These are phyloP conservation scores for Oleoguttula mirabilis DNA, from an alignment of 495 filamentous ascomycete species.

Conservation along the genomic window DNA sequence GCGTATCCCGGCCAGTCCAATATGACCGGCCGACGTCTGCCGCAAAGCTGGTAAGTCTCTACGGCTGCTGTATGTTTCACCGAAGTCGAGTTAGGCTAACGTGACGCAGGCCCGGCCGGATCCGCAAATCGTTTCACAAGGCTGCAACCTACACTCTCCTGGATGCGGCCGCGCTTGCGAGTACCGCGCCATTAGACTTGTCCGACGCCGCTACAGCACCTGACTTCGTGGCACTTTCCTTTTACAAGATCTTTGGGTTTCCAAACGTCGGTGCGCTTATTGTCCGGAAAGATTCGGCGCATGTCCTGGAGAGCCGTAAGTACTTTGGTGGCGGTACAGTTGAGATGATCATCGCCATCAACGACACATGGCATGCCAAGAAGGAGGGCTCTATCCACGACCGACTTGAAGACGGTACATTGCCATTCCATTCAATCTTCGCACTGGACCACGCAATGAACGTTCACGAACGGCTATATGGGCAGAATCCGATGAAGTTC, in stretches of 20 bases:
- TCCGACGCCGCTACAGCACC: constrained; percentile 47
- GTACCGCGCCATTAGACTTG: constrained; percentile 53
- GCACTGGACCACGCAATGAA: constrained; percentile 58
- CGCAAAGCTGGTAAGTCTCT: constrained; percentile 41
- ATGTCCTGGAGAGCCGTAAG: constrained; percentile 48
- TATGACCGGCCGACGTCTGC: constrained; percentile 60
- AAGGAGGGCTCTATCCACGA: constrained; percentile 51
- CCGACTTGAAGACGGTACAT: constrained; percentile 62
- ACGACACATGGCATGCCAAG: constrained; percentile 50
- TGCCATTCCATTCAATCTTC: constrained; percentile 67
- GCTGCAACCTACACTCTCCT: constrained; percentile 48
- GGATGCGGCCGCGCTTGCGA: constrained; percentile 61
- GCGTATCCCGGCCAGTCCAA: constrained; percentile 72
- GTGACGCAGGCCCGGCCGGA: constrained; percentile 26
- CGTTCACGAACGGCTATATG: constrained; percentile 50
- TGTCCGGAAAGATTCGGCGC: constrained; percentile 49
- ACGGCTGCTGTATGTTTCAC: background rate
- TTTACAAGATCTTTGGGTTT: constrained; percentile 79
- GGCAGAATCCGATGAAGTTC: constrained; percentile 40
- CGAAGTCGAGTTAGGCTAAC: constrained; percentile 13
- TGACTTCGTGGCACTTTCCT: constrained; percentile 59
- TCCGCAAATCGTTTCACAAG: constrained; percentile 35
- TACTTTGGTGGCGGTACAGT: constrained; percentile 76
- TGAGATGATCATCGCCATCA: constrained; percentile 49
- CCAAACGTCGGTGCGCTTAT: constrained; percentile 64